A percentile compares a stretch with the other conserved stretches of the same genome.
Conservation (phyloP, 2,329 filamentous ascomycete genomes). For the Xylariaceae sp. region DNA sequence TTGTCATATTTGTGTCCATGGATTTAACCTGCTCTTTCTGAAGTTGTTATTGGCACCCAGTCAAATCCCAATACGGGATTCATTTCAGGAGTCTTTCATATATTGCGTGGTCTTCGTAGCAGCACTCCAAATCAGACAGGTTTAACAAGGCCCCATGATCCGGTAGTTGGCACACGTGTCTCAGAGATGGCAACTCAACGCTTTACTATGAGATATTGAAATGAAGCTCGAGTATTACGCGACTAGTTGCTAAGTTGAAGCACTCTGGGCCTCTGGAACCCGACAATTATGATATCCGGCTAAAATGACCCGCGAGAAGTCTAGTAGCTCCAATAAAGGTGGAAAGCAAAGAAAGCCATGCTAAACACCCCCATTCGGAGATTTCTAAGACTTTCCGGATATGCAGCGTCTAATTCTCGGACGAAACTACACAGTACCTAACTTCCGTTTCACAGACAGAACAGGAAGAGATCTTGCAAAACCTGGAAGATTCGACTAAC, state of each 20-base stretch:
- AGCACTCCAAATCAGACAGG: too few relatives aligned
- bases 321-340: conserved; percentile 1
- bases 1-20: not conserved
- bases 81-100: not conserved
- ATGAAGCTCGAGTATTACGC: not conserved
- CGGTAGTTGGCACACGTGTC: not conserved
- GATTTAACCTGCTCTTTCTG: not conserved
- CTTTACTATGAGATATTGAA: not conserved
- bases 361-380: not conserved
- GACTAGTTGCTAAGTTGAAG: not conserved
- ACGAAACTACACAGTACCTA: conserved; percentile 13
- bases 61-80: not conserved
- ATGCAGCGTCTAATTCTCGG: conserved; percentile 19
- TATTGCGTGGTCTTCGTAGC: not conserved
- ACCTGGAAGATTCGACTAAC: conserved; percentile 20
- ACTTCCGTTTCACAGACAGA: conserved; percentile 5
- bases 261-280: conserved; percentile 9
- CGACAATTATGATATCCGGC: not conserved
- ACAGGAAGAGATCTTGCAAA: conserved; percentile 22
- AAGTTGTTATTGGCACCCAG: not conserved
- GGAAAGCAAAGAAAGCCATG: not conserved
- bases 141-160: not conserved
- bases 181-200: not conserved
- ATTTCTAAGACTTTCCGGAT: conserved; percentile 4
- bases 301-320: not conserved